Base-by-base conservation (phyloP, 495 filamentous ascomycete species). In the Penicillium longicatenatum region DNA sequence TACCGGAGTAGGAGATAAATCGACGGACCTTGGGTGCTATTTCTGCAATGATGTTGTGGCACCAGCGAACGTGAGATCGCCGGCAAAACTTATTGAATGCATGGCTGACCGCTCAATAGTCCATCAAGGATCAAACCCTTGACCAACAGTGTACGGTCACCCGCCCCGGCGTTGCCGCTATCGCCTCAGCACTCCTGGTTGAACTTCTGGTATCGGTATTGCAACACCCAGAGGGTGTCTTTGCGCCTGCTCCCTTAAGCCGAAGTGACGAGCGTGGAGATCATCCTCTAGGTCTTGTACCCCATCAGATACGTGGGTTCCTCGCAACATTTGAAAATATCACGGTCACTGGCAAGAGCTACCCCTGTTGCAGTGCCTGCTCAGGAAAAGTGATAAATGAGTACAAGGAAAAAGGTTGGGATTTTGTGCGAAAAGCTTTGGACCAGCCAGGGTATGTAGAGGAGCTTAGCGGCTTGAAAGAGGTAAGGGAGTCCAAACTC, bases 111-210 rank as follows among this genome's bases (percentile, higher is more conserved):
- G 21, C 43, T n/a, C 49, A 17, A 54, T 59, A 95, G 90, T 97
- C 93, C 22, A 78, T 96, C 66, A 93, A 92, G 65, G 91, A 96
- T 65, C 88, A 90, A 67, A 98, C 94, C 1, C 85, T 98, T 4
- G 94, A 98, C 67, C 94, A 98, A 67, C 94, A 98, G 75, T 98
- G 94, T 73, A 98, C 94, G 0, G 94, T 98, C 30, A 98, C 94
- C 26, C 86, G 94, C 8, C 94, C 94, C 16, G 94, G 93, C 8
- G 85, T 96, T 39, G 93, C 94, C 50, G 85, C 91, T 10, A 92
- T 97, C 59, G 94, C 94, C 17, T 96, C 93, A 16, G 91, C 92
- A 29, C 80, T 94, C n/a, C 80, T 97, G 14, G 93, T 97, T 47
- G 94, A 97, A 72, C 79, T 96, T 17, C 79, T 98, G 22, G 86